phyloP scores from a whole-genome alignment of 257 asterid genomes.

The Nicotiana tabacum region DNA sequence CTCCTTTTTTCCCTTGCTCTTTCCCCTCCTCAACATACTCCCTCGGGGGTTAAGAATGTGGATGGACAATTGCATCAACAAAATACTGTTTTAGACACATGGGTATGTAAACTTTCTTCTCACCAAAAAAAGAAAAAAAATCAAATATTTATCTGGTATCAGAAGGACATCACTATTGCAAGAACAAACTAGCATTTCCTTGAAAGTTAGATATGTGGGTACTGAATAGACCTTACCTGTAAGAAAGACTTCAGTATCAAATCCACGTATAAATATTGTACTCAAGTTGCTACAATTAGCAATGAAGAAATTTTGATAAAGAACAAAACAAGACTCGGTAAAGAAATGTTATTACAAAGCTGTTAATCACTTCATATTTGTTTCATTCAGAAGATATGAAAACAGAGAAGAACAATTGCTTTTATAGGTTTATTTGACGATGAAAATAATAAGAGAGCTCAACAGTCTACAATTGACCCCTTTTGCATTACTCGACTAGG shows the following conservation, averaged over 20 bases:
- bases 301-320: neutral
- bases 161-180: neutral
- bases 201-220: no score
- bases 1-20: neutral
- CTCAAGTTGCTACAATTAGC: neutral
- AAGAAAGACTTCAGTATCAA: neutral
- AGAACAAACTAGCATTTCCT: neutral
- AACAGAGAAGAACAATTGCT: neutral
- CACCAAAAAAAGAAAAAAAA: no score
- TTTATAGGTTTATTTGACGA: neutral
- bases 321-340: neutral
- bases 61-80: neutral
- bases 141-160: neutral
- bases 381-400: neutral
- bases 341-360: neutral
- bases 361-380: neutral
- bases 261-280: neutral
- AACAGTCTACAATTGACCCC: neutral
- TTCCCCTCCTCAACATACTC: neutral
- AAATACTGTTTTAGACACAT: neutral
- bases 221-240: neutral
- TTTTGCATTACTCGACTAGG: neutral
- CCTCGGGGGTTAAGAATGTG: neutral
- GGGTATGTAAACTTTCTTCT: neutral
- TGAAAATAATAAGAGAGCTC: neutral